Conservation (phyloP, 805 yeast species). For the Cyberlindnera sargentensis region DNA sequence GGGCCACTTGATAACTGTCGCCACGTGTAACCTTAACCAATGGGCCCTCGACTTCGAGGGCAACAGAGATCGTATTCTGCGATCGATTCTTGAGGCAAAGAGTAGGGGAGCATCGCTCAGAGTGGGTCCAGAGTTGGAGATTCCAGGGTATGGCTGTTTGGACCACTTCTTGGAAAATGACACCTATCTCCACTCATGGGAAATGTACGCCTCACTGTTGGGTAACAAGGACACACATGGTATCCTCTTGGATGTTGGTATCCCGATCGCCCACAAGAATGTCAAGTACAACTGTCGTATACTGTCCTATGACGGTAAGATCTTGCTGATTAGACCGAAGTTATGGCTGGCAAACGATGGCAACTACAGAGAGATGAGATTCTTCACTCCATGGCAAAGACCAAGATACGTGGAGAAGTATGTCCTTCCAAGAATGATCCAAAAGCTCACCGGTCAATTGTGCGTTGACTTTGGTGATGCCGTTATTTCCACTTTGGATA, state of each 20-base stretch:
- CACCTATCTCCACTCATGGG: slow-evolving; percentile 88
- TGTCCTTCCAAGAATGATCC: slow-evolving; percentile 64
- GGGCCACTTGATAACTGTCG: slow-evolving; percentile 84
- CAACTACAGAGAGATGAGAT: slow-evolving; percentile 95
- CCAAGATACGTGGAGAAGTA: slow-evolving; percentile 68
- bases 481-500: slow-evolving; percentile 73
- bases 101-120: slow-evolving; percentile 67
- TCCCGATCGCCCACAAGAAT: slow-evolving; percentile 86
- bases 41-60: slow-evolving; percentile 99
- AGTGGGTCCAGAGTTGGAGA: slow-evolving; percentile 95
- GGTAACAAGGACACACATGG: slow-evolving; percentile 61
- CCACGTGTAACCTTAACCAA: slow-evolving; percentile 94
- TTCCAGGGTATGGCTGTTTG: slow-evolving; percentile 90
- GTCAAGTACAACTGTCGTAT: slow-evolving; percentile 90
- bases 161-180: slow-evolving; percentile 94
- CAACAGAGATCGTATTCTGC: slow-evolving; percentile 82
- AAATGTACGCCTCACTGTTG: slow-evolving; percentile 77
- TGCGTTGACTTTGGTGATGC: slow-evolving; percentile 87
- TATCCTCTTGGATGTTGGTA: slow-evolving; percentile 83
- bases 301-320: slow-evolving; percentile 69
- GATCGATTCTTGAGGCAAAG: slow-evolving; percentile 75
- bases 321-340: slow-evolving; percentile 86
- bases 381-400: slow-evolving; percentile 90
- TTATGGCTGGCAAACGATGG: slow-evolving; percentile 95
- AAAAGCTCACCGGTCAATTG: slow-evolving; percentile 57